Evolutionary conservation across 495 filamentous ascomycete genomes (phyloP), one percentile per base, ranked within the genome.

Genomic region (Penicillium verhagenii): DNA sequence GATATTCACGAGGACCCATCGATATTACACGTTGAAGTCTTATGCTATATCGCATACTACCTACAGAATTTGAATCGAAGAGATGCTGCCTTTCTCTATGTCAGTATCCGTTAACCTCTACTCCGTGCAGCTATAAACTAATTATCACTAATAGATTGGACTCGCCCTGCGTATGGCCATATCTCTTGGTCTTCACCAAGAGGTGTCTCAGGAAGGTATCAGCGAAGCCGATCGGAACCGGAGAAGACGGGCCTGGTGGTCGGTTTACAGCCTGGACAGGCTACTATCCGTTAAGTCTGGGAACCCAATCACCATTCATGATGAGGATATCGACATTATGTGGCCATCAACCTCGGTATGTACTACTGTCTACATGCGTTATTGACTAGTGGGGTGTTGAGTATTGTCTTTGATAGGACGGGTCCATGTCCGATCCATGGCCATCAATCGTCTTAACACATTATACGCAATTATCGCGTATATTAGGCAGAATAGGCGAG

Each of bases 101-200:
- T 73, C 54, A 18, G 71, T 58, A 16, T 18, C 9, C 19, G 18
- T 47, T 20, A 3, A 28, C 23, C 0, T 20, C 21, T 1, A 42
- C 11, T 37, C n/a, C n/a, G n/a, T 13, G 28, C 19, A 21, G 16
- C 13, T 5, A 16, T 4, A 16, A 35, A 2, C 6, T 14, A 40
- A 20, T 57, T 59, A 44, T 63, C 19, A 6, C 43, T 6, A 18
- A 13, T 20, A 78, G 69, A 72, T 79, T 18, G 79, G 79, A 18
- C 70, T 78, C 39, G 77, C 78, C 16, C 54, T 80, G 13, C 75
- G 78, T 23, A 79, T 80, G 72, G 76, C 77, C 3, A 78, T 82
- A 44, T 77, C 72, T 6, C 63, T 82, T 0, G 77, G 78, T 3
- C 69, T 82, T 31, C 78, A 82, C 38, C 74, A 79, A 39, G 76